Percentiles rank a stretch among this genome's conserved stretches.
These are phyloP conservation scores for Fusarium albosuccineum DNA, from an alignment of 2,329 filamentous ascomycete species.

Conservation along the genomic window DNA sequence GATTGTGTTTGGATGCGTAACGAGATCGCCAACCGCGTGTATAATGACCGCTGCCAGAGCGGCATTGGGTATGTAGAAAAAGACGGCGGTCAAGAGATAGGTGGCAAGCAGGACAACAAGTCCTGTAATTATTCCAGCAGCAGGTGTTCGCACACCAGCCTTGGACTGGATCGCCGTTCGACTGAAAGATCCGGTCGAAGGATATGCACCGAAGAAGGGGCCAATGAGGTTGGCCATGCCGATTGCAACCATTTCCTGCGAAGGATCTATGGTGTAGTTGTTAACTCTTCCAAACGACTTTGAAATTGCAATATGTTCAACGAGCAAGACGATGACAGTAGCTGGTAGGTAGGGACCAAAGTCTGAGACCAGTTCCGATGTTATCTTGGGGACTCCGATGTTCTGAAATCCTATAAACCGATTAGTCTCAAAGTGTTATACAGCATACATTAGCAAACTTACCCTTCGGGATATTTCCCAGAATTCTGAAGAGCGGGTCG, in stretches of 20 bases:
- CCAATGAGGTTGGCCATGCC: slow-evolving; percentile 91
- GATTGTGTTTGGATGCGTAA: slow-evolving; percentile 90
- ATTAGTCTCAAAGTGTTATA: slow-evolving; percentile 1
- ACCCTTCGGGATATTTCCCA: slow-evolving; percentile 82
- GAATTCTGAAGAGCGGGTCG: slow-evolving; percentile 78
- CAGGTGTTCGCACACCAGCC: slow-evolving; percentile 90
- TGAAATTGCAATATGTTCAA: slow-evolving; percentile 96
- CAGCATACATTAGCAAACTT: slow-evolving; percentile 1
- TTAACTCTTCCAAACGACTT: slow-evolving; percentile 97
- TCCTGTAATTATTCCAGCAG: slow-evolving; percentile 90
- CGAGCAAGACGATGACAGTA: slow-evolving; percentile 91
- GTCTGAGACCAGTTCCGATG: slow-evolving; percentile 72
- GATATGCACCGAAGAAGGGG: slow-evolving; percentile 92
- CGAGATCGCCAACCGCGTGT: slow-evolving; percentile 92
- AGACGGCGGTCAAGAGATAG: slow-evolving; percentile 87
- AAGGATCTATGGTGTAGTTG: slow-evolving; percentile 95
- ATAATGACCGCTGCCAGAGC: slow-evolving; percentile 91
- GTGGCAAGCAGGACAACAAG: slow-evolving; percentile 88
- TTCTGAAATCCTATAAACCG: slow-evolving; percentile 76
- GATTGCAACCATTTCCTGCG: slow-evolving; percentile 95
- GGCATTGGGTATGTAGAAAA: slow-evolving; percentile 92
- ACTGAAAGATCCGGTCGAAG: slow-evolving; percentile 94
- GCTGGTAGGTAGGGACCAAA: slow-evolving; percentile 83
- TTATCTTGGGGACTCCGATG: slow-evolving; percentile 78
- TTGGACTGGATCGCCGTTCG: slow-evolving; percentile 98